These are phyloP conservation scores for Phlyctochytrium arcticum DNA, from an alignment of 192 early-diverging fungal species.

Conservation along the genomic window DNA sequence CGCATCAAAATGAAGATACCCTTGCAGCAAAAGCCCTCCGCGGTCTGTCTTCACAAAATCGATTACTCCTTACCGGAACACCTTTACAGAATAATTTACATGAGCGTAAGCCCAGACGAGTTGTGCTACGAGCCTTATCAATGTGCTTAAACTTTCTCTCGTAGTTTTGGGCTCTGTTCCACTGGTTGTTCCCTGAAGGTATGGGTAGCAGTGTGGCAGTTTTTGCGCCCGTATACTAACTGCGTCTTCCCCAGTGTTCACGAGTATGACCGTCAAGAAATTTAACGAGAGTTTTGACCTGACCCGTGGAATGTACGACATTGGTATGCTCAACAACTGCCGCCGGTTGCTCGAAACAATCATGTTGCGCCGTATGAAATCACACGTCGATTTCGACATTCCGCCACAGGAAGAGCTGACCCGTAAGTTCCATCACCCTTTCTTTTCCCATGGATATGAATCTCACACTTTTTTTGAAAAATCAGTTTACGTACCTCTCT, in stretches of 20 bases:
- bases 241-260: slow-evolving; percentile 44
- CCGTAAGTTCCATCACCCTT: slow-evolving; percentile 14
- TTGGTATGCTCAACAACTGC: slow-evolving; percentile 16
- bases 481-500: slow-evolving; percentile 34
- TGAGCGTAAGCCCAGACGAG: slow-evolving; percentile 51
- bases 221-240: not conserved
- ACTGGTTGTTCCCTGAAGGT: slow-evolving; percentile 64
- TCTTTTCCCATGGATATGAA: too few species aligned
- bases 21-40: slow-evolving; percentile 80
- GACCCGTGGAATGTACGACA: slow-evolving; percentile 25
- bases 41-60: slow-evolving; percentile 70
- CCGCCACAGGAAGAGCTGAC: slow-evolving; percentile 40
- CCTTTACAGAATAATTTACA: slow-evolving; percentile 91
- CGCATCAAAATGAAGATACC: slow-evolving; percentile 92
- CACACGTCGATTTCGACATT: slow-evolving; percentile 37
- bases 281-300: slow-evolving; percentile 35
- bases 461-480: too few species aligned
- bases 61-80: slow-evolving; percentile 88
- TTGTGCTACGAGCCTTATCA: too few species aligned
- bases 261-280: slow-evolving; percentile 13
- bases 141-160: not conserved
- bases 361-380: slow-evolving; percentile 40
- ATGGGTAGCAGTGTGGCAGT: not conserved
- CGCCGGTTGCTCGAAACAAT: slow-evolving; percentile 34
- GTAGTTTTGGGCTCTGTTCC: slow-evolving; percentile 65